Evolutionary conservation across 2,329 filamentous ascomycete genomes (phyloP), one percentile per base, ranked within the genome.

Genomic region (Berkeleyomyces basicola): DNA sequence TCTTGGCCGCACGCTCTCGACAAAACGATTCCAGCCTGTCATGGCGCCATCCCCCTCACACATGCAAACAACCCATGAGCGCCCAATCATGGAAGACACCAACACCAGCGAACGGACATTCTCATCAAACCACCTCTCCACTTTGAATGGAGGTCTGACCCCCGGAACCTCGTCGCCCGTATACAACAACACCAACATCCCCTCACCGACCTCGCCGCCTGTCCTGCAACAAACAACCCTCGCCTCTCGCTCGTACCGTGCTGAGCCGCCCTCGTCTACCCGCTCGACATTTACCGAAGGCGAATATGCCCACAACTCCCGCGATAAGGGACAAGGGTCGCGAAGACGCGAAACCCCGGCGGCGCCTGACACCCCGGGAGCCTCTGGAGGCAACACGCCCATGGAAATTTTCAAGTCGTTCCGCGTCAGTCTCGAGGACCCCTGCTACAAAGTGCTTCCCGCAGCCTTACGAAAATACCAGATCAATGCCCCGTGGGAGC

Each of bases 371-470:
- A 84, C 82, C 0, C 80, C 82, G 0, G 60, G 47, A 14, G 51
- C 51, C n/a, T 61, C 59, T 6, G 59, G 63, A 2, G 78, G 76
- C 69, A 80, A 79, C 65, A 76, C 79, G 10, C 83, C 82, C 1
- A 91, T 96, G 65, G 93, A 99, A 73, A 96, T 99, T 65, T 97
- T 97, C 83, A 99, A 99, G 73, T 95, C 89, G 1, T 99, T 99
- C 81, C 86, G 92, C 46, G 93, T 99, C 66, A 93, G 88, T 71
- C 95, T 97, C 82, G 93, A 99, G 68, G 93, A 99, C 70, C 93
- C 93, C 2, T 99, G 93, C 75, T 88, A 96, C 77, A 96, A 96
- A 72, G 93, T 99, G 37, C 79, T 99, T 1, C 93, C 93, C 1
- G 93, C 95, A 14, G 93, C 93, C 2, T 81, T 99, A 16, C 95